Evolutionary conservation across 768 basidiomycete genomes (phyloP).

Genomic region (Lyophyllum decastes): DNA sequence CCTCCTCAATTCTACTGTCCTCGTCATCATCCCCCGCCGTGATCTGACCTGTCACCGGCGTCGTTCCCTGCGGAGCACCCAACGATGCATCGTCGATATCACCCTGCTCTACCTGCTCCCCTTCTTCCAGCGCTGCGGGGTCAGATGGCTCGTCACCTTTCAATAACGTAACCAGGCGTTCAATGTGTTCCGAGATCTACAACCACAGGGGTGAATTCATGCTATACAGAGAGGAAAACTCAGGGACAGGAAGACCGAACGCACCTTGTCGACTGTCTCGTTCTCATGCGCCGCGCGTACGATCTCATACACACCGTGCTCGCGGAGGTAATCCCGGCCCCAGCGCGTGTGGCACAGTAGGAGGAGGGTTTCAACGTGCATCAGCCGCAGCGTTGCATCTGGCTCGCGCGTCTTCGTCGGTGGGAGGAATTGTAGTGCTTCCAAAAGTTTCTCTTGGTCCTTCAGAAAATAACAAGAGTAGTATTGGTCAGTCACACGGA

Average conservation of each 20-base stretch:
- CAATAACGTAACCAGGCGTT: constrained; percentile 84
- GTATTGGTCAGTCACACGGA: not conserved
- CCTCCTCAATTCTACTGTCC: constrained; percentile 75
- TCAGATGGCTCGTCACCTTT: constrained; percentile 73
- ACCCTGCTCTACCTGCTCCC: constrained; percentile 12
- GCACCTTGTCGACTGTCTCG: constrained; percentile 78
- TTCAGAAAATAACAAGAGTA: constrained; percentile 25
- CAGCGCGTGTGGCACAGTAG: constrained; percentile 87
- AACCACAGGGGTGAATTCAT: too few relatives aligned
- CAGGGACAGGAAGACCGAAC: constrained; percentile 15
- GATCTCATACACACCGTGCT: constrained; percentile 85
- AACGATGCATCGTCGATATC: constrained; percentile 20
- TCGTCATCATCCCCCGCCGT: constrained; percentile 53
- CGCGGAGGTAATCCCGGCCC: constrained; percentile 81
- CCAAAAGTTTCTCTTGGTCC: constrained; percentile 88
- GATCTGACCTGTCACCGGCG: constrained; percentile 6
- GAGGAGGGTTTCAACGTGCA: constrained; percentile 87
- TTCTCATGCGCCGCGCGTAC: constrained; percentile 74
- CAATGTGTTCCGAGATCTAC: constrained; percentile 85
- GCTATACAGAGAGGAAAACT: too few relatives aligned
- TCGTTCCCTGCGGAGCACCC: constrained; percentile 13
- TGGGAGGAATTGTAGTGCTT: constrained; percentile 85
- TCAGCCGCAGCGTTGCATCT: constrained; percentile 75
- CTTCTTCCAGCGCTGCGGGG: constrained; percentile 35
- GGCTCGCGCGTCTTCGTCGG: constrained; percentile 81